Evolutionary conservation across 2,329 filamentous ascomycete genomes (phyloP).

Genomic region (Trichoderma sp.): DNA sequence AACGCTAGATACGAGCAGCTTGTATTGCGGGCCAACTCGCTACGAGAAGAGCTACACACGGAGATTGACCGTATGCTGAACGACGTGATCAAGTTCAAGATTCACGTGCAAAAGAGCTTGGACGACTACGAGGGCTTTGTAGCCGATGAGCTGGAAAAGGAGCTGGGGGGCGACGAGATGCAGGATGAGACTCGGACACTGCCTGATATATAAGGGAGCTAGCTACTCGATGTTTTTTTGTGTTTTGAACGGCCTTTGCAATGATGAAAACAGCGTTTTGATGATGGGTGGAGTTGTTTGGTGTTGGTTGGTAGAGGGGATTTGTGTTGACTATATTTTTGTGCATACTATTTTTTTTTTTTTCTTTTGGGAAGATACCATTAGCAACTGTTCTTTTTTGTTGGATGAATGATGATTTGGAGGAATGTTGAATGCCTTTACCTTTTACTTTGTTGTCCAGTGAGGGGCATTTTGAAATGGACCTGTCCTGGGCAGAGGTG

Average conservation of each 20-base stretch:
- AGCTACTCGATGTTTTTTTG: not conserved
- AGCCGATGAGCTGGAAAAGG: constrained; percentile 85
- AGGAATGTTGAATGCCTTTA: not conserved
- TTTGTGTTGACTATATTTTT: constrained; percentile 4
- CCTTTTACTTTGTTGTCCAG: too few relatives aligned
- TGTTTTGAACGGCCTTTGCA: not conserved
- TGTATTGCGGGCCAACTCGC: constrained; percentile 73
- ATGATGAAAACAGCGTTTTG: constrained; percentile 4
- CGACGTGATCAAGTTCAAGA: constrained; percentile 97
- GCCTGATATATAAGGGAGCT: constrained; percentile 25
- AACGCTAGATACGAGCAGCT: constrained; percentile 79
- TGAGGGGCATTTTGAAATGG: too few relatives aligned
- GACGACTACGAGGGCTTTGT: constrained; percentile 95
- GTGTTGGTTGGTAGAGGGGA: constrained; percentile 1
- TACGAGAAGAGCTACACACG: constrained; percentile 96
- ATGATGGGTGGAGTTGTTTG: constrained; percentile 30
- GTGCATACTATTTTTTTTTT: not conserved
- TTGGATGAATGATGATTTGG: constrained; percentile 6
- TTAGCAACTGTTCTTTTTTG: not conserved
- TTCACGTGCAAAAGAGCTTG: constrained; percentile 87
- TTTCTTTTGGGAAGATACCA: constrained; percentile 13
- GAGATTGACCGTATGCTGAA: constrained; percentile 95
- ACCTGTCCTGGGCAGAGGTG: not conserved
- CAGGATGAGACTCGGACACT: constrained; percentile 52
- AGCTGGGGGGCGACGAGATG: constrained; percentile 64